Conservation (phyloP, 2,329 filamentous ascomycete genomes). For the Colletotrichum limetticola region DNA sequence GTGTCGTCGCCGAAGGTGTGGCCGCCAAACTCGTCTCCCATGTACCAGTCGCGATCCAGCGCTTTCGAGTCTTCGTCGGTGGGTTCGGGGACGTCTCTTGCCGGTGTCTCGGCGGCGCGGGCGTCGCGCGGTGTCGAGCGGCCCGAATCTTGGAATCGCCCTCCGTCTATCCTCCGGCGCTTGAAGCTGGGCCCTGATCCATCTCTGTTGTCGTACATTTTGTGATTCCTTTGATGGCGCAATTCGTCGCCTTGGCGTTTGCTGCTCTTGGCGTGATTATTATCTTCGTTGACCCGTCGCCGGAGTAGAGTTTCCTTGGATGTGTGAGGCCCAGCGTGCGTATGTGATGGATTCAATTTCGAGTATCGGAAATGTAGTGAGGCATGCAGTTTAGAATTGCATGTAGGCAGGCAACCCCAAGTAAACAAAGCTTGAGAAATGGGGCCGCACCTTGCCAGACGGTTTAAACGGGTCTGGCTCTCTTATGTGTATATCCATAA, state of each 20-base stretch:
- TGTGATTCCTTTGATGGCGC: background rate
- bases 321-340: background rate
- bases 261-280: background rate
- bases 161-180: slow-evolving; percentile 70
- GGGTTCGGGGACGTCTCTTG: slow-evolving; percentile 69
- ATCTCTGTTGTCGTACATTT: slow-evolving; percentile 45
- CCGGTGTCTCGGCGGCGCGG: slow-evolving; percentile 46
- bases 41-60: slow-evolving; percentile 93
- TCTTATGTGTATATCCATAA: background rate
- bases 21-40: slow-evolving; percentile 82
- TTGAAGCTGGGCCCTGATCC: slow-evolving; percentile 63
- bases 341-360: background rate
- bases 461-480: background rate
- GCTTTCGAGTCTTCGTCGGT: slow-evolving; percentile 77
- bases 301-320: no score
- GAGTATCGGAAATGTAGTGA: background rate
- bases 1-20: slow-evolving; percentile 90
- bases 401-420: background rate
- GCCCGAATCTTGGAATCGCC: slow-evolving; percentile 43
- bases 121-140: slow-evolving; percentile 54
- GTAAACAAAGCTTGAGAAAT: slow-evolving; percentile 14
- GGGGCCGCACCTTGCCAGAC: background rate
- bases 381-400: background rate
- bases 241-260: background rate
- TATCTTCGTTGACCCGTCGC: background rate